Percentiles rank a stretch among this genome's conserved stretches.
Evolutionary conservation across 2,329 filamentous ascomycete species (phyloP).

Genomic region (Trichoderma polysporum): DNA sequence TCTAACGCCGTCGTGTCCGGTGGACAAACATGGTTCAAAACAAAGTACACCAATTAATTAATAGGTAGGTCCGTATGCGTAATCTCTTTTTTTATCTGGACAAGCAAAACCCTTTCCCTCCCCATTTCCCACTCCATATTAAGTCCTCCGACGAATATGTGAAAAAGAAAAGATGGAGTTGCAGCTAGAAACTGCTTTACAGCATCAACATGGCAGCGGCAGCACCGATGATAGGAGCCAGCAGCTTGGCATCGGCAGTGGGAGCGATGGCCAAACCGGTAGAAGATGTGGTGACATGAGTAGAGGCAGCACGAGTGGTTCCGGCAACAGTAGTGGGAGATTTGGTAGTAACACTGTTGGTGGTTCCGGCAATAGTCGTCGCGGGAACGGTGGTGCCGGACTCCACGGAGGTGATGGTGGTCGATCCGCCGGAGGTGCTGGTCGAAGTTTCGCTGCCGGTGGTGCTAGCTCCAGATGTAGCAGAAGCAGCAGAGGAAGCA

Average conservation of each 20-base stretch:
- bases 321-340: background rate
- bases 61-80: background rate
- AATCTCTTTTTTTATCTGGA: background rate
- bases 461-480: background rate
- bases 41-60: constrained; percentile 1
- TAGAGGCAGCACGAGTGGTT: background rate
- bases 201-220: constrained; percentile 16
- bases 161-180: background rate
- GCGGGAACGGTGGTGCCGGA: constrained; percentile 4
- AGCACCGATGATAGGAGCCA: constrained; percentile 17
- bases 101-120: background rate
- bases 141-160: background rate
- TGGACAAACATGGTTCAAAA: background rate
- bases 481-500: background rate
- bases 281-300: constrained; percentile 5
- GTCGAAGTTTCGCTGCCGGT: background rate
- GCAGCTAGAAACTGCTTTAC: background rate
- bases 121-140: background rate
- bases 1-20: constrained; percentile 1
- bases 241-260: constrained; percentile 18
- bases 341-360: constrained; percentile 7
- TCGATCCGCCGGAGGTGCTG: background rate
- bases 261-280: background rate
- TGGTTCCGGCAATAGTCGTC: constrained; percentile 12
- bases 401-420: constrained; percentile 4